phyloP scores from a whole-genome alignment of 1,284 basidiomycete species.

The Ustilago vetiveriae region DNA sequence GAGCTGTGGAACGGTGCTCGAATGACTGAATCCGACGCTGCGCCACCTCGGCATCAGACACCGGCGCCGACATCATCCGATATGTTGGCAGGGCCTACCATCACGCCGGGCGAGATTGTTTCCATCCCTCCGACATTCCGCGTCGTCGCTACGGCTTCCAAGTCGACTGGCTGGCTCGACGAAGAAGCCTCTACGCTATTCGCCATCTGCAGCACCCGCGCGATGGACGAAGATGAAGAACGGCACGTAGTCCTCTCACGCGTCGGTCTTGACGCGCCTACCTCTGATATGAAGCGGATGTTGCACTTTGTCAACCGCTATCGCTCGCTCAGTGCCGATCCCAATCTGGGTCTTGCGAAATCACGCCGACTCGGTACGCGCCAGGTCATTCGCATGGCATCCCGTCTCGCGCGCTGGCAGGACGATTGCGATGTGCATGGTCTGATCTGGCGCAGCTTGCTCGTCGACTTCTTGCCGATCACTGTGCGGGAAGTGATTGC shows the following conservation, averaged over 20 bases:
- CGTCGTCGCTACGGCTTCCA: slow-evolving; percentile 65
- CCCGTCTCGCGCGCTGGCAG: slow-evolving; percentile 59
- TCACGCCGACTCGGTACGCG: slow-evolving; percentile 67
- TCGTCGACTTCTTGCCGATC: slow-evolving; percentile 67
- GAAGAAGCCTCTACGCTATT: slow-evolving; percentile 66
- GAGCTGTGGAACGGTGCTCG: slow-evolving; percentile 65
- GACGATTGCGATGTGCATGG: slow-evolving; percentile 60
- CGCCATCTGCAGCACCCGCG: slow-evolving; percentile 60
- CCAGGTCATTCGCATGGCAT: slow-evolving; percentile 65
- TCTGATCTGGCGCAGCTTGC: slow-evolving; percentile 62
- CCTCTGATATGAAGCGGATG: slow-evolving; percentile 45
- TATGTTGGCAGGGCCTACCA: background rate
- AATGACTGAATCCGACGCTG: slow-evolving; percentile 25
- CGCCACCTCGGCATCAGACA: background rate
- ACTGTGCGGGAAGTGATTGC: slow-evolving; percentile 63
- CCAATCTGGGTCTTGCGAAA: slow-evolving; percentile 62
- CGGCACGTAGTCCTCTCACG: slow-evolving; percentile 49
- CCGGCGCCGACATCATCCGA: background rate
- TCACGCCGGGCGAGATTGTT: slow-evolving; percentile 28
- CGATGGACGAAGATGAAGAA: slow-evolving; percentile 67
- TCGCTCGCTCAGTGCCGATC: slow-evolving; percentile 54
- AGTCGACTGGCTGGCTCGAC: slow-evolving; percentile 65
- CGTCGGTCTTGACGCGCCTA: slow-evolving; percentile 23
- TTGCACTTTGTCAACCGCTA: slow-evolving; percentile 65
- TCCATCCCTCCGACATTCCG: slow-evolving; percentile 61